These are phyloP conservation scores for Salvia miltiorrhiza DNA, from an alignment of 257 asterid genomes.

Conservation along the genomic window DNA sequence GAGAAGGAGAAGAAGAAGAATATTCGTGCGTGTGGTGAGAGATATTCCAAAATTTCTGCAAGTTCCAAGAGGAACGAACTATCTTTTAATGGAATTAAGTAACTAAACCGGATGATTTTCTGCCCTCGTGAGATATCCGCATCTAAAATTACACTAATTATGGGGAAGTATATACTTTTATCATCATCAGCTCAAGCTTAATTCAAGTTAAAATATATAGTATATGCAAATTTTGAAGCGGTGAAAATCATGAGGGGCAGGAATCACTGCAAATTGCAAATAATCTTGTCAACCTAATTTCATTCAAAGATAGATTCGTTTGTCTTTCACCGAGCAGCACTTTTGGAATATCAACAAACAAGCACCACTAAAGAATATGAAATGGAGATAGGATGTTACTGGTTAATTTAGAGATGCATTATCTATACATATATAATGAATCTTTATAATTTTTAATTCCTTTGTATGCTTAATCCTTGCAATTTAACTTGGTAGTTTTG, in stretches of 20 bases:
- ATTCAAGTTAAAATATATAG: background rate
- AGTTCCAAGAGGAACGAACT: conserved; percentile 38
- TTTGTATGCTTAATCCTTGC: background rate
- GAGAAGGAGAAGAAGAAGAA: no score
- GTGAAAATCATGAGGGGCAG: background rate
- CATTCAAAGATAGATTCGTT: conserved; percentile 31
- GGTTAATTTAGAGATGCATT: no score
- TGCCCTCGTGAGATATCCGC: conserved; percentile 3
- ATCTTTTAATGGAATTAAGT: conserved; percentile 41
- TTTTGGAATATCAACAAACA: conserved; percentile 14
- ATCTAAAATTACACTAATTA: no score
- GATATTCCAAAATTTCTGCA: conserved; percentile 21
- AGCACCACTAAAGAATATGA: background rate
- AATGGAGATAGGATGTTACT: background rate
- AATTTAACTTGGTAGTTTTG: conserved; percentile 54
- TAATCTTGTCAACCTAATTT: conserved; percentile 13
- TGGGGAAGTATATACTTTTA: no score
- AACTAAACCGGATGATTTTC: background rate
- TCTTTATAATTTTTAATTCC: background rate
- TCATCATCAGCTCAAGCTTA: background rate
- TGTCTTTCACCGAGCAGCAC: conserved; percentile 10
- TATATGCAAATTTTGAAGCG: no score
- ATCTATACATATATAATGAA: background rate
- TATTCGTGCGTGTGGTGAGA: background rate
- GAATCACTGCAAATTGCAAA: background rate